Conservation (phyloP, 768 basidiomycete genomes). For the Suillus lakei region DNA sequence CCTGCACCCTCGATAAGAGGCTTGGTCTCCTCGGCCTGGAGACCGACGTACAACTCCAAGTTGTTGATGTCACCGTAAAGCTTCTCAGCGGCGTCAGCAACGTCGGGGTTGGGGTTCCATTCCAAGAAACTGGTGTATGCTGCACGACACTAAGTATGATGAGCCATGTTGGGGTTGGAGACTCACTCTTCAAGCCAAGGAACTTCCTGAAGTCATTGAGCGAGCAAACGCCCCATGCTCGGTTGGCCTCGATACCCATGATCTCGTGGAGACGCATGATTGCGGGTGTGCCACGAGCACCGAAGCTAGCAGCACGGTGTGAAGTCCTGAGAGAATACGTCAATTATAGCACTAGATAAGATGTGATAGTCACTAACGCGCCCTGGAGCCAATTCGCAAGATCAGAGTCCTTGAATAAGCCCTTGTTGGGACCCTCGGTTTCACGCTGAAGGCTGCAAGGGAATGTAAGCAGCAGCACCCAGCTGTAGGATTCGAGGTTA, state of each 20-base stretch:
- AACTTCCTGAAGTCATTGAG: slow-evolving; percentile 87
- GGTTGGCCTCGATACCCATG: slow-evolving; percentile 81
- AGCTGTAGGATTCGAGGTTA: background rate
- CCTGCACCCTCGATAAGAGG: slow-evolving; percentile 79
- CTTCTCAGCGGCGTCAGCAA: slow-evolving; percentile 74
- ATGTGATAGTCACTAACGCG: slow-evolving; percentile 52
- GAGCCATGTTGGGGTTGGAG: background rate
- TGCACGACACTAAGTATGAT: slow-evolving; percentile 29
- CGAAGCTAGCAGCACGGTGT: slow-evolving; percentile 72
- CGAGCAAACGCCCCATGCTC: slow-evolving; percentile 81
- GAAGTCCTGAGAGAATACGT: slow-evolving; percentile 53
- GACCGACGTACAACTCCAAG: slow-evolving; percentile 81
- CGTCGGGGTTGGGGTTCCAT: slow-evolving; percentile 77
- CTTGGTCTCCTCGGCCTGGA: slow-evolving; percentile 81
- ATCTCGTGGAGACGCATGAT: slow-evolving; percentile 79
- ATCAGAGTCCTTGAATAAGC: slow-evolving; percentile 67
- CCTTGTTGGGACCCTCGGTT: slow-evolving; percentile 42
- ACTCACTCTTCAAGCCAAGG: slow-evolving; percentile 75
- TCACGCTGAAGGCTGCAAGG: slow-evolving; percentile 60
- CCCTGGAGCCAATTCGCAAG: slow-evolving; percentile 69
- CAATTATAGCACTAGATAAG: background rate
- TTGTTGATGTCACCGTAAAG: slow-evolving; percentile 78
- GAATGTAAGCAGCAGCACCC: slow-evolving; percentile 10
- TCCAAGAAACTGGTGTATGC: slow-evolving; percentile 75
- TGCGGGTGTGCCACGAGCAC: slow-evolving; percentile 78